Percentiles rank a stretch among this genome's conserved stretches.
These are phyloP conservation scores for Ophiostoma australiae DNA, from an alignment of 2,329 filamentous ascomycete genomes.

Conservation along the genomic window DNA sequence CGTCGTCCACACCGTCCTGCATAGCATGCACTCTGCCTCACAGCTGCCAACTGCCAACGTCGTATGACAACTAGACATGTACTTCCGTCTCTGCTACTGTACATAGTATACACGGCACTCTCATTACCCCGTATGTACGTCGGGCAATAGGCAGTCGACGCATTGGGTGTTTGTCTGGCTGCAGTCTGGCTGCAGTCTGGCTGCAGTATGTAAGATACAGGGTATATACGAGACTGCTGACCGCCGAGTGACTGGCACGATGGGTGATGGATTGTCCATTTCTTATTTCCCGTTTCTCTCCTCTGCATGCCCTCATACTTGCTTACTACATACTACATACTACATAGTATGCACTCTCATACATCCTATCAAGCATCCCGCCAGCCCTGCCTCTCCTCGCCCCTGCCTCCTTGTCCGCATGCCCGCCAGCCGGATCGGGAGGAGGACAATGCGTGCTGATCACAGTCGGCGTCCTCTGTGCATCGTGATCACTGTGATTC, in stretches of 20 bases:
- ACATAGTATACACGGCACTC: not conserved
- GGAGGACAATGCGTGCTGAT: constrained; percentile 1
- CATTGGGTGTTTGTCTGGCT: not conserved
- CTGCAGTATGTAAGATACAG: not conserved
- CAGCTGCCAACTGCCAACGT: too few species aligned
- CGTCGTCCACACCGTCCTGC: not conserved
- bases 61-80: too few species aligned
- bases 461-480: not conserved
- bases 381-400: not conserved
- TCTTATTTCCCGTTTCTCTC: constrained; percentile 4
- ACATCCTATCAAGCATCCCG: not conserved
- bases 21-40: too few species aligned
- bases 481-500: not conserved
- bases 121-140: not conserved
- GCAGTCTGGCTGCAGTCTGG: not conserved
- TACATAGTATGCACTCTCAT: not conserved
- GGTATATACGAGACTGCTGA: not conserved
- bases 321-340: too few species aligned
- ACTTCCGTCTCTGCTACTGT: too few species aligned
- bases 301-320: not conserved
- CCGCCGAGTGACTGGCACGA: not conserved
- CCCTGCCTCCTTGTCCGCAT: not conserved
- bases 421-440: not conserved
- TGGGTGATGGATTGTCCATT: not conserved
- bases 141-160: not conserved